Evolutionary conservation across 768 basidiomycete species (phyloP), one percentile per base, ranked within the genome.

Genomic region (Infundibulicybe gibba): DNA sequence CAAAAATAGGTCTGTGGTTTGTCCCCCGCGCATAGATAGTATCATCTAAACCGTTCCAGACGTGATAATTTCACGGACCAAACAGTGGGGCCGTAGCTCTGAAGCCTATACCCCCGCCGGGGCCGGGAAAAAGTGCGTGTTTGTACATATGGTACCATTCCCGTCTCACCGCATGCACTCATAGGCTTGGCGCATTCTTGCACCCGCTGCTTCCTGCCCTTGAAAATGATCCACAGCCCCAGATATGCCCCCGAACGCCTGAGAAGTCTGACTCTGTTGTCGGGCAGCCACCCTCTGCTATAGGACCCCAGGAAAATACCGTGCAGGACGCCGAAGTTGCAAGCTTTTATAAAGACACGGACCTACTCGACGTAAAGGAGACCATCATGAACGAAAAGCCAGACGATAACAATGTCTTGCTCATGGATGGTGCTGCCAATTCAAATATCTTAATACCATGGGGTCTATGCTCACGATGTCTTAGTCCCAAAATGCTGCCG

Each of bases 401-500:
- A 10, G 77, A 83, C 48, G 78, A 79, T 19, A 72, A 69, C 42
- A 68, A 71, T 6, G 58, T 49, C 32, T 51, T 72, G 48, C 56
- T 84, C 17, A 83, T 85, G 80, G 79, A 83, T 42, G 79, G 85
- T 83, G 39, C 25, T 8, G 25, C 25, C 8, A 8, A 25, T 25
- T 25, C 8, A 25, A 4, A 25, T 8, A 8, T 25, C 25, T 25
- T 25, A n/a, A n/a, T n/a, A n/a, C 8, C 25, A 25, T 25, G 25
- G 25, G n/a, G n/a, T n/a, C n/a, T n/a, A n/a, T 20, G 54, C 47
- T 41, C 17, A 14, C 20, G 39, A n/a, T 41, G 12, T 14, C 51
- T 2, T 48, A 87, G 86, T 87, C 3, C 85, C 83, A 11, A 55
- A 53, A 37, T 88, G 19, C 70, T 70, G 30, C 67, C 76, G 12